Percentiles rank a stretch among this genome's conserved stretches.
phyloP scores from a whole-genome alignment of 352 stramenopile species.

The Phytopythium helicoides region DNA sequence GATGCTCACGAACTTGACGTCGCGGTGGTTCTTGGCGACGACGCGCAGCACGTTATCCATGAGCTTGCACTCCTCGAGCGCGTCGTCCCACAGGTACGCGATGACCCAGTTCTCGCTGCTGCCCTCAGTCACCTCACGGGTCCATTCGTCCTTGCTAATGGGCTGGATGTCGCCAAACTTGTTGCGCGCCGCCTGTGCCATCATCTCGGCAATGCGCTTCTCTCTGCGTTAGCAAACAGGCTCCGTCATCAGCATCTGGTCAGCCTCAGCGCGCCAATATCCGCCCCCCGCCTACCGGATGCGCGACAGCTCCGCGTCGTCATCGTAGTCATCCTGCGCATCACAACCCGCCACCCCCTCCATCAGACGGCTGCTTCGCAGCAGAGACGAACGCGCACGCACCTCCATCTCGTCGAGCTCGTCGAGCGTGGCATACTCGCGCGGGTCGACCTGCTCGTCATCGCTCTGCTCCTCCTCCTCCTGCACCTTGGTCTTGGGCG shows the following conservation, averaged over 20 bases:
- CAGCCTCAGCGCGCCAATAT: not conserved
- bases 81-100: conserved; percentile 88
- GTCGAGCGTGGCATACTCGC: conserved; percentile 78
- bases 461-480: conserved; percentile 73
- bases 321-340: conserved; percentile 80
- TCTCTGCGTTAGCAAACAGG: conserved; percentile 29
- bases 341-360: conserved; percentile 5
- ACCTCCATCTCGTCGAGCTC: conserved; percentile 85
- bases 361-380: not conserved
- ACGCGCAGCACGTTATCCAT: conserved; percentile 87
- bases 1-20: conserved; percentile 94
- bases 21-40: conserved; percentile 82
- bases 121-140: conserved; percentile 88
- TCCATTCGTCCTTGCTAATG: conserved; percentile 93
- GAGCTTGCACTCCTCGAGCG: conserved; percentile 88
- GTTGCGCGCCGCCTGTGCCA: conserved; percentile 71
- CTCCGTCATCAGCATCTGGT: not conserved
- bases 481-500: conserved; percentile 85
- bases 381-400: not conserved
- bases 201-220: conserved; percentile 87
- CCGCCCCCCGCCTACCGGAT: conserved; percentile 37
- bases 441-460: conserved; percentile 68
- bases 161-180: conserved; percentile 89
- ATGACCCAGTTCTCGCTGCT: conserved; percentile 89
- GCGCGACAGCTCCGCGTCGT: conserved; percentile 68